Evolutionary conservation across 805 yeast genomes (phyloP), one percentile per base, ranked within the genome.

Genomic region (Metschnikowia kunwiensis): DNA sequence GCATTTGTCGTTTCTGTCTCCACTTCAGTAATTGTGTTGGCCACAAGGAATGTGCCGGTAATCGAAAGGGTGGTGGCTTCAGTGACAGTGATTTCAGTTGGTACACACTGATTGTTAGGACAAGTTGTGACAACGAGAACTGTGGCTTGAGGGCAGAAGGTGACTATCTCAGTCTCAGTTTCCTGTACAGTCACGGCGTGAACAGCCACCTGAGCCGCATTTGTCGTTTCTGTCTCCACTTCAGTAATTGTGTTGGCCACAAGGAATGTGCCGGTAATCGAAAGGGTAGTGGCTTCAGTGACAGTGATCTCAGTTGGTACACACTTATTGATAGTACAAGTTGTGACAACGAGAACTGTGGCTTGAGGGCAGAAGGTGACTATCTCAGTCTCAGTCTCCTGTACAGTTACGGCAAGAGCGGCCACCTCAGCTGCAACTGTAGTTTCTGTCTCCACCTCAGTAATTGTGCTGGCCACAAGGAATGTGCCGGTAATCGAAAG

Each of bases 141-240:
- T 34, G 70, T 64, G 25, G 59, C 38, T 28, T 40, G 47, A 42
- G 70, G 67, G 46, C 66, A 63, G 61, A 54, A 61, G 43, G 69
- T 64, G 48, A 58, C 50, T 56, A 49, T 63, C 42, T 51, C 65
- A 39, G 70, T 63, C 40, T 55, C 57, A 23, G 65, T 59, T 23
- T 60, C 47, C 21, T 31, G 26, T 7, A 29, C 21, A 6, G 30
- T 30, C 27, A 53, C 44, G 15, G 66, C 54, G 32, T 44, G 51
- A 21, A 58, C 44, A 38, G 7, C 11, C 14, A 27, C 25, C 13
- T 19, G 22, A 21, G 32, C 17, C 11, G 32, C 28, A 32, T 65
- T 58, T 35, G 52, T 46, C 12, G 60, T 52, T 5, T 17, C 32
- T 12, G 21, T 16, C 14, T 21, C 32, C 7, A 5, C n/a, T 13